Conservation (phyloP, 78 protist species). For the Anaeramoeba flamelloides region DNA sequence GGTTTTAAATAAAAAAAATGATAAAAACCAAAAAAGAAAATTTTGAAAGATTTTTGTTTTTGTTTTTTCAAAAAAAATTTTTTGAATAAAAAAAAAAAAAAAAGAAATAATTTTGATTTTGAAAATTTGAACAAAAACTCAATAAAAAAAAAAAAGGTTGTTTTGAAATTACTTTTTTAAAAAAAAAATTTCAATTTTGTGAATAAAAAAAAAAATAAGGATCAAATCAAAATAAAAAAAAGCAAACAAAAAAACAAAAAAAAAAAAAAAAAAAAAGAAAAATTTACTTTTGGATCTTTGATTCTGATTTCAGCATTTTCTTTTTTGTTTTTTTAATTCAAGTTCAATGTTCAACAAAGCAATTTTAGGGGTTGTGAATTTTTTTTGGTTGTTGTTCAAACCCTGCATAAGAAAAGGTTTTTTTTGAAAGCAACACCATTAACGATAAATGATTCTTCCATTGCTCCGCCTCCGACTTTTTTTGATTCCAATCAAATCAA, state of each 20-base stretch:
- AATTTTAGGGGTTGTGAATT: slow-evolving; percentile 73
- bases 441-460: slow-evolving; percentile 76
- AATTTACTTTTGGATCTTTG: slow-evolving; percentile 31
- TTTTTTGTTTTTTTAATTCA: slow-evolving; percentile 91
- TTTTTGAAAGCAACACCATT: slow-evolving; percentile 99
- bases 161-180: too few species aligned
- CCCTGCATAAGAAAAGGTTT: slow-evolving; percentile 97
- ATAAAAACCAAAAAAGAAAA: too few species aligned
- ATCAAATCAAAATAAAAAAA: too few species aligned
- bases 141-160: too few species aligned
- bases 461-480: slow-evolving; percentile 83
- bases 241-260: not conserved
- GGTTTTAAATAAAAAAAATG: too few species aligned
- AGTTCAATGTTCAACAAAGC: slow-evolving; percentile 89
- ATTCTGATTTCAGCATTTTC: slow-evolving; percentile 92
- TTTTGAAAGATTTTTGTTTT: too few species aligned
- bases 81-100: too few species aligned
- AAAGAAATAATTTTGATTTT: too few species aligned
- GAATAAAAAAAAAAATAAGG: too few species aligned
- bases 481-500: slow-evolving; percentile 91
- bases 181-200: too few species aligned
- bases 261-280: not conserved
- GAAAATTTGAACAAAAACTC: too few species aligned
- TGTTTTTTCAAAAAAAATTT: too few species aligned
- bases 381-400: slow-evolving; percentile 97